Evolutionary conservation across 345 rosid species (phyloP).

Genomic region (Salix koriyanagi): DNA sequence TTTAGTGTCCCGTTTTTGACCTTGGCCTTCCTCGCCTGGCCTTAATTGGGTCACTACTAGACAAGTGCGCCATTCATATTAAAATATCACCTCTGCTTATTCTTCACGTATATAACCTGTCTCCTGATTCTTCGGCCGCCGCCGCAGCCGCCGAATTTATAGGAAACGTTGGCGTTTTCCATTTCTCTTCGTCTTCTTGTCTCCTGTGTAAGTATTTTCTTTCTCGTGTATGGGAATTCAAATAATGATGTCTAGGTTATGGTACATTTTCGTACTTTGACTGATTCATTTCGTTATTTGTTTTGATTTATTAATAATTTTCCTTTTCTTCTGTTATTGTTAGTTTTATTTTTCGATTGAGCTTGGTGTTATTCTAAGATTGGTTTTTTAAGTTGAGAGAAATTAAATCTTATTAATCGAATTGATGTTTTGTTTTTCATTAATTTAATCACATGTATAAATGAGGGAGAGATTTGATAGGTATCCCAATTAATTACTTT

Average conservation of each 20-base stretch:
- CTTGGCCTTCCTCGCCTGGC: background rate
- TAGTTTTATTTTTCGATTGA: background rate
- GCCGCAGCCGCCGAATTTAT: constrained; percentile 1
- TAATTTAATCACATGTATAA: background rate
- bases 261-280: background rate
- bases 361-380: background rate
- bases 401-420: background rate
- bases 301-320: background rate
- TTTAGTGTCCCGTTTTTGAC: background rate
- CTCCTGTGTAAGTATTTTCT: background rate
- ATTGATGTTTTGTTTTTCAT: background rate
- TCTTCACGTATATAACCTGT: background rate
- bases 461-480: background rate
- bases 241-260: background rate
- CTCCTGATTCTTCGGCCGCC: background rate
- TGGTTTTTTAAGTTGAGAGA: background rate
- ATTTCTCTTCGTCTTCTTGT: background rate
- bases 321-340: background rate
- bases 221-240: background rate
- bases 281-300: too few relatives aligned
- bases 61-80: background rate
- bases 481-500: background rate
- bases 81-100: background rate
- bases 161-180: constrained; percentile 1
- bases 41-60: background rate